Evolutionary conservation across 73 alveolate genomes (phyloP), one percentile per base, ranked within the genome.

Genomic region (Symbiodinium natans): DNA sequence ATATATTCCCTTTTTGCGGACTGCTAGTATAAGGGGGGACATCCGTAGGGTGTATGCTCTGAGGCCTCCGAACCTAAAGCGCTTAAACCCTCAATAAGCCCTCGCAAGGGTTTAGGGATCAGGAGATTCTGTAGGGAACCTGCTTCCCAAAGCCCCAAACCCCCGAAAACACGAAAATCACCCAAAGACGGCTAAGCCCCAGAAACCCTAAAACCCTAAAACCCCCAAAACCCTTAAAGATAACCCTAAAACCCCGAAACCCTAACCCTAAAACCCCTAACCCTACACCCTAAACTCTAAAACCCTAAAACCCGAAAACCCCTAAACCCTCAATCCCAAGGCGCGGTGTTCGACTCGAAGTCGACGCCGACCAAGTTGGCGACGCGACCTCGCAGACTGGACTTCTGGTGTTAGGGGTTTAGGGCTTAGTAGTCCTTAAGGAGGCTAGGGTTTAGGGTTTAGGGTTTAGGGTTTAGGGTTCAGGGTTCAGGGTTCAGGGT

Each of bases 321-420:
- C 56, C 56, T 43, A 43, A 43, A 43, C 11, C 56, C 74, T 15
- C 74, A 56, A 56, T 5, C 33, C 77, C 77, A 63, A 27, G 77
- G 15, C 41, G 33, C 46, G 68, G 95, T 88, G 48, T 88, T 68
- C 8, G 86, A 59, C 71, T 88, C 95, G 46, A 88, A 88, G 59
- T 36, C 34, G 27, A 88, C 95, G 46, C 95, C 95, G 46, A 41
- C 75, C 19, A 88, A 23, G 29, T 11, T 39, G 21, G 95, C 95
- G 10, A 88, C 29, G 8, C 71, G 73, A 38, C 95, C 95, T 88
- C 11, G 34, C 63, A 23, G 6, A 46, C 6, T 46, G 59, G 13
- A 13, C 59, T 46, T n/a, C n/a, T n/a, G 59, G 59, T 46, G 6
- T 46, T 46, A 46, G 21, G 59, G 59, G 59, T 13, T 59, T 3